Percentiles rank a stretch among this genome's conserved stretches.
Conservation (phyloP, 2,329 filamentous ascomycete species). For the Xenosphaeropsis pyriputrescens region DNA sequence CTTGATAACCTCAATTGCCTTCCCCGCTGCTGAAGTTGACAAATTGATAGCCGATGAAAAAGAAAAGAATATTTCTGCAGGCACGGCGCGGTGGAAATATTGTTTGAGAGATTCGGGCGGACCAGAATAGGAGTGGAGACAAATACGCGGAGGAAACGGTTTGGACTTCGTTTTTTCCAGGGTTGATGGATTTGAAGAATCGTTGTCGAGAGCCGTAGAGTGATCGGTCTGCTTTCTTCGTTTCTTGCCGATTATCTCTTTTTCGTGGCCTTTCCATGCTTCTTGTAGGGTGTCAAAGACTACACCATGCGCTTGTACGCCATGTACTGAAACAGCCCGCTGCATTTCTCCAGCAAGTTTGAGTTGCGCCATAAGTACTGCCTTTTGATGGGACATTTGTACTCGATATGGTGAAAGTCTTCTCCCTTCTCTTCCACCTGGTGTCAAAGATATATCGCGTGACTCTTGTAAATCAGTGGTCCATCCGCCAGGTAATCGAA, state of each 20-base stretch:
- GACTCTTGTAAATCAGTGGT: constrained; percentile 21
- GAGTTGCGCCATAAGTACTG: constrained; percentile 53
- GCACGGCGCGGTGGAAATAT: constrained; percentile 60
- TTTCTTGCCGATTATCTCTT: constrained; percentile 40
- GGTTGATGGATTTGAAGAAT: constrained; percentile 3
- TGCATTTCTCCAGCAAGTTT: constrained; percentile 53
- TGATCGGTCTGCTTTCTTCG: constrained; percentile 35
- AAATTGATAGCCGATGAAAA: constrained; percentile 80
- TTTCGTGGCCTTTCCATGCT: constrained; percentile 59
- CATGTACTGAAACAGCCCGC: constrained; percentile 66
- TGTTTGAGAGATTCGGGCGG: constrained; percentile 60
- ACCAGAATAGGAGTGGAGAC: constrained; percentile 87
- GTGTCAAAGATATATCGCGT: constrained; percentile 38
- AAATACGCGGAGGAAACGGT: constrained; percentile 76
- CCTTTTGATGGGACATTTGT: constrained; percentile 51
- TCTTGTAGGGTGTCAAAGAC: constrained; percentile 49
- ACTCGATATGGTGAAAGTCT: constrained; percentile 54
- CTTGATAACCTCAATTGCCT: constrained; percentile 44
- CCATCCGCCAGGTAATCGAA: constrained; percentile 54
- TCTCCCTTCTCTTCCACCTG: constrained; percentile 56
- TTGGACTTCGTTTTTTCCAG: constrained; percentile 25
- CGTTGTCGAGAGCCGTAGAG: constrained; percentile 9
- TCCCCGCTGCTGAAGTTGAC: constrained; percentile 30
- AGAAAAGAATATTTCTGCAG: constrained; percentile 70
- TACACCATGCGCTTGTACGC: constrained; percentile 38